Evolutionary conservation across 768 basidiomycete species (phyloP).

Genomic region (Jaapia argillacea): DNA sequence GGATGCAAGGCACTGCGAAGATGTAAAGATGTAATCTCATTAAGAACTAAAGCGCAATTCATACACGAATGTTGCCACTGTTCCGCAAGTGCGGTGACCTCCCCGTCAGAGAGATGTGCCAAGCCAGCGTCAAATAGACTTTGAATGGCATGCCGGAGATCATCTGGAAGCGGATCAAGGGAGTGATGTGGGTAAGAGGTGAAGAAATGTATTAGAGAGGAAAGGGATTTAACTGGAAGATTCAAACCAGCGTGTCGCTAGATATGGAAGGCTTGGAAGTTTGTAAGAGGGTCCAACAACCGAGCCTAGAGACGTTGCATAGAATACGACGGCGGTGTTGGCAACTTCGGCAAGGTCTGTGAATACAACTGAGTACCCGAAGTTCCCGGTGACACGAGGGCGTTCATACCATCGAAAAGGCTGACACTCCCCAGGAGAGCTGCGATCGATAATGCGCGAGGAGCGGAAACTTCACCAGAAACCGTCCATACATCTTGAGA

Average conservation of each 20-base stretch:
- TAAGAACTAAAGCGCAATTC: too few relatives aligned
- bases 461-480: constrained; percentile 61
- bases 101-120: constrained; percentile 55
- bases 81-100: constrained; percentile 47
- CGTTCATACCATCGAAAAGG: constrained; percentile 54
- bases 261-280: constrained; percentile 59
- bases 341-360: constrained; percentile 61
- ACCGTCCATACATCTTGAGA: constrained; percentile 57
- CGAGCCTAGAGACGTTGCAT: constrained; percentile 58
- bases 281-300: constrained; percentile 52
- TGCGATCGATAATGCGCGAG: constrained; percentile 56
- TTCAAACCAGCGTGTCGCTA: constrained; percentile 73
- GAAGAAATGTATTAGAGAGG: neutral
- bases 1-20: constrained; percentile 55
- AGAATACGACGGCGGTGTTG: constrained; percentile 72
- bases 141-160: constrained; percentile 69
- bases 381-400: neutral
- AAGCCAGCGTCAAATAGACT: constrained; percentile 72
- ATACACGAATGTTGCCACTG: constrained; percentile 56
- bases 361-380: constrained; percentile 1
- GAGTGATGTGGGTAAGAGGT: constrained; percentile 4
- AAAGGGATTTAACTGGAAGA: constrained; percentile 44
- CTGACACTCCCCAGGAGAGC: constrained; percentile 61
- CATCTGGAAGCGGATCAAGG: constrained; percentile 30
- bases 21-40: too few relatives aligned